A percentile compares a stretch with the other conserved stretches of the same genome.
Evolutionary conservation across 345 rosid species (phyloP).

Genomic region (Salix arbutifolia): DNA sequence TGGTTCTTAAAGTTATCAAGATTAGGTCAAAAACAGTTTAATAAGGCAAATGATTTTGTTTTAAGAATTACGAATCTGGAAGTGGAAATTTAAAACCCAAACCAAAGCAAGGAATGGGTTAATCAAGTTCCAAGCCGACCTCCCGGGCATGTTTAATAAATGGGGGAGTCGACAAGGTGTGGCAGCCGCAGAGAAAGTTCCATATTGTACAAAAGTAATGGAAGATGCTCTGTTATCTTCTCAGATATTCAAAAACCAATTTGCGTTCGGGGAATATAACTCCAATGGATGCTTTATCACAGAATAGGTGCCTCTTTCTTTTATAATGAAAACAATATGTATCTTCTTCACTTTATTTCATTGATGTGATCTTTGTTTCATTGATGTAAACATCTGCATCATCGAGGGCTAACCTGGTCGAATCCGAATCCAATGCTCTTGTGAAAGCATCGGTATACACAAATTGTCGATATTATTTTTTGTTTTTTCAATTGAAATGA

Average conservation of each 20-base stretch:
- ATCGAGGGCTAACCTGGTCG: neutral
- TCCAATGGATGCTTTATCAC: neutral
- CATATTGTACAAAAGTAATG: neutral
- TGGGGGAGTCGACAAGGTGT: neutral
- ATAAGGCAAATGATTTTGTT: neutral
- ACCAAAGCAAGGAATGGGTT: too few species aligned
- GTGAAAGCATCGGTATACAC: neutral
- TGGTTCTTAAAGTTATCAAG: slow-evolving; percentile 33
- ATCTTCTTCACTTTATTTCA: neutral
- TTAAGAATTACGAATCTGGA: neutral
- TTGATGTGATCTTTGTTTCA: neutral
- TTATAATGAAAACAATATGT: neutral
- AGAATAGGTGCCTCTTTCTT: neutral
- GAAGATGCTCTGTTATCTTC: neutral
- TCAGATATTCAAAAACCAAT: neutral
- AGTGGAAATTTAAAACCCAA: neutral
- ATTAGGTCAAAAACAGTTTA: slow-evolving; percentile 16
- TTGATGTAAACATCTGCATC: neutral
- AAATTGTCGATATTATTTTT: too few species aligned
- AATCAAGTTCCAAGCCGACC: too few species aligned
- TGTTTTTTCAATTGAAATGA: too few species aligned
- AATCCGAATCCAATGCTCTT: neutral
- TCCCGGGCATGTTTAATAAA: too few species aligned
- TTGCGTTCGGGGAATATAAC: neutral
- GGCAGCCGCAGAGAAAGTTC: neutral